These are phyloP conservation scores for Osmanthus fragrans DNA, from an alignment of 257 asterid genomes.

Conservation along the genomic window DNA sequence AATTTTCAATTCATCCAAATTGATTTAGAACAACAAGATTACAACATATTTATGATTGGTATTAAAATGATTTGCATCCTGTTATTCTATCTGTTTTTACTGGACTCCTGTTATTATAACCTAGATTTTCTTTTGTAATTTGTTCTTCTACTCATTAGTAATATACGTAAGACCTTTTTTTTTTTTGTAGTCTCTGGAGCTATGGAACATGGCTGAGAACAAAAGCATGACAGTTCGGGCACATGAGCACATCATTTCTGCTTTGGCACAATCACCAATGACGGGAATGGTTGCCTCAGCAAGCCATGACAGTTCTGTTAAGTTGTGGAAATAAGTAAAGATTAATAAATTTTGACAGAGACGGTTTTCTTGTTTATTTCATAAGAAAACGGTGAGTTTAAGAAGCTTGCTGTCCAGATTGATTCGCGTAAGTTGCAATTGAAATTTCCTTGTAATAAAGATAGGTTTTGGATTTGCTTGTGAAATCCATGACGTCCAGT, in stretches of 20 bases:
- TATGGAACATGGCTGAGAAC: slow-evolving; percentile 91
- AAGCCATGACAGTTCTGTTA: slow-evolving; percentile 89
- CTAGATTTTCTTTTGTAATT: not conserved
- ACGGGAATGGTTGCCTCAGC: slow-evolving; percentile 96
- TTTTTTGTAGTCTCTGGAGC: slow-evolving; percentile 70
- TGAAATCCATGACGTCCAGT: not conserved
- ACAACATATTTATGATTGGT: no score
- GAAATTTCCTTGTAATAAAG: not conserved
- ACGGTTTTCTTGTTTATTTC: not conserved
- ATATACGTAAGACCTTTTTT: no score
- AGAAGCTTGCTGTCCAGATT: not conserved
- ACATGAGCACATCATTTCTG: slow-evolving; percentile 73
- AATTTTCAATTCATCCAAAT: no score
- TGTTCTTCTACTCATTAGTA: not conserved
- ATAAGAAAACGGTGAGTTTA: not conserved
- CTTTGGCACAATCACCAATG: slow-evolving; percentile 79
- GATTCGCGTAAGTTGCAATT: not conserved
- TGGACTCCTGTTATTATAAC: not conserved
- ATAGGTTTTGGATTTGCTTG: not conserved
- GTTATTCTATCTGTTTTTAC: not conserved
- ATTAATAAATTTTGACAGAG: not conserved
- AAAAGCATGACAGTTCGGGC: slow-evolving; percentile 86
- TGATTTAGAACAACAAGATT: no score
- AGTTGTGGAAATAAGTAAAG: slow-evolving; percentile 75
- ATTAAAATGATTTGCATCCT: not conserved